Conservation (phyloP, 495 filamentous ascomycete species). For the Penicillium maclennaniae region DNA sequence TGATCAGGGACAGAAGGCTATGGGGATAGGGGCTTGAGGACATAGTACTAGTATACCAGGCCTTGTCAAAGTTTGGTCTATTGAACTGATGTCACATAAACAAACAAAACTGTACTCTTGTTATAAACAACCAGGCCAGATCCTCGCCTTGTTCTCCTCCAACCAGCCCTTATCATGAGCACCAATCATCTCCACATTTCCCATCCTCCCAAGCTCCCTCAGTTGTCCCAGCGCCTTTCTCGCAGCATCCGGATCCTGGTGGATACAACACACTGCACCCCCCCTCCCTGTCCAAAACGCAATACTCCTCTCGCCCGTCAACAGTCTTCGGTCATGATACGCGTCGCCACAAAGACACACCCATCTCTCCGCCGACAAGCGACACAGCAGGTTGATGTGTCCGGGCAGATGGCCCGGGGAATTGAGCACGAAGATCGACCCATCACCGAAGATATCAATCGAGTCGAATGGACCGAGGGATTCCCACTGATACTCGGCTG, state of each 20-base stretch:
- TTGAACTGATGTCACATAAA: no score
- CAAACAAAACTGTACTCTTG: no score
- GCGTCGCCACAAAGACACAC: conserved; percentile 45
- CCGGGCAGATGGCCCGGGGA: conserved; percentile 44
- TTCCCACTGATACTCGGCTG: background rate
- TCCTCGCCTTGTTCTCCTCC: no score
- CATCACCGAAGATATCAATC: conserved; percentile 38
- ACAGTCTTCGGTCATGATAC: conserved; percentile 41
- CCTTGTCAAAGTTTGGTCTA: no score
- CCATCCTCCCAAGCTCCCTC: no score
- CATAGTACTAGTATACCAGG: no score
- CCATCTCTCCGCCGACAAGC: conserved; percentile 9
- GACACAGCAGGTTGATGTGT: conserved; percentile 42
- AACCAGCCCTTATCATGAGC: no score
- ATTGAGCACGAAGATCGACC: conserved; percentile 35
- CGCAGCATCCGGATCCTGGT: conserved; percentile 18
- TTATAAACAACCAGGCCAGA: no score
- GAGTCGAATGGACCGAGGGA: background rate
- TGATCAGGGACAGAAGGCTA: no score
- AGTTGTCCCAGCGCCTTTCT: no score
- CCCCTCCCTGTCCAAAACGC: conserved; percentile 36
- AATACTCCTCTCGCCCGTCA: conserved; percentile 36
- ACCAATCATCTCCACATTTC: no score
- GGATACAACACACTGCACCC: conserved; percentile 39
- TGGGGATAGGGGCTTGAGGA: no score